These are phyloP conservation scores for Gentiana dahurica DNA, from an alignment of 257 asterid genomes.

Conservation along the genomic window DNA sequence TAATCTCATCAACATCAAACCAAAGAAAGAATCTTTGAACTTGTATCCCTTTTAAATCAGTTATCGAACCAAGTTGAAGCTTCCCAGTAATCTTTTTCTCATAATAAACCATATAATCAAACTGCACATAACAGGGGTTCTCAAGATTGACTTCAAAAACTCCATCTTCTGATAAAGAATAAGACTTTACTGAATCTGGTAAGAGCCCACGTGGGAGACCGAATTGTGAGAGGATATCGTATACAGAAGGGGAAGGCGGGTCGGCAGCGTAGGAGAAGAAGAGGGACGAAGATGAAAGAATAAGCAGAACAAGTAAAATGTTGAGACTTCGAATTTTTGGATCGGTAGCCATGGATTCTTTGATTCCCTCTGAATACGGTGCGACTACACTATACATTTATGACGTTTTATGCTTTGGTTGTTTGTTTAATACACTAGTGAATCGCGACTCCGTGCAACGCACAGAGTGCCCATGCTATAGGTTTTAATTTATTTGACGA, in stretches of 20 bases:
- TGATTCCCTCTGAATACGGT: too few relatives aligned
- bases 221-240: constrained; percentile 49
- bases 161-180: constrained; percentile 65
- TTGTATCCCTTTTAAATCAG: constrained; percentile 60
- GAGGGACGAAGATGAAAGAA: constrained; percentile 2
- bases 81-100: constrained; percentile 65
- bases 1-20: constrained; percentile 82
- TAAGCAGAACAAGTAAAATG: constrained; percentile 4
- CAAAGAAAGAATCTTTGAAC: constrained; percentile 71
- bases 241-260: constrained; percentile 35
- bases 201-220: constrained; percentile 84
- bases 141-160: constrained; percentile 51
- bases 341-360: constrained; percentile 15
- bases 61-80: constrained; percentile 56
- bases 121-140: constrained; percentile 61
- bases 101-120: constrained; percentile 77
- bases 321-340: constrained; percentile 7
- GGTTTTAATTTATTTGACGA: too few relatives aligned
- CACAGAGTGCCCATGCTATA: too few relatives aligned
- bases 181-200: constrained; percentile 67
- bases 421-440: too few relatives aligned
- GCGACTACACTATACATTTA: too few relatives aligned
- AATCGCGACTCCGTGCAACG: too few relatives aligned
- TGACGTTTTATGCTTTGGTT: too few relatives aligned
- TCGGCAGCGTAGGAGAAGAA: constrained; percentile 3